Conservation (phyloP, 768 basidiomycete species). For the Chiua virens region DNA sequence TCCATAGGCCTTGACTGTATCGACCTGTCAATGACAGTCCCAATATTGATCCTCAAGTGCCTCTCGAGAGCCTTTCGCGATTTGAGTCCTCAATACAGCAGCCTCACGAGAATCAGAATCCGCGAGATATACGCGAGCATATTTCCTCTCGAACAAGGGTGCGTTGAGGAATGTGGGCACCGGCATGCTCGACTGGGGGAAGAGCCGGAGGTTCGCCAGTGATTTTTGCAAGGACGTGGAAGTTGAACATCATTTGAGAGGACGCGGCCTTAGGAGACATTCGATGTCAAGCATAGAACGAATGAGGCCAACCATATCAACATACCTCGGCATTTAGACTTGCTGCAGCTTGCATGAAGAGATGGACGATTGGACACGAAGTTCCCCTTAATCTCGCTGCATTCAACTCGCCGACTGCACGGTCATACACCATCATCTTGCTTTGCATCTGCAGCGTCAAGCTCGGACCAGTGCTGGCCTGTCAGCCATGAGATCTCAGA, state of each 20-base stretch:
- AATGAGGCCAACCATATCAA: not conserved
- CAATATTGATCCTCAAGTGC: conserved; percentile 90
- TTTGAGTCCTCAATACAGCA: conserved; percentile 61
- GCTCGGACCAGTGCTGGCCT: conserved; percentile 52
- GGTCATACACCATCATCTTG: conserved; percentile 96
- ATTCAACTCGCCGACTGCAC: conserved; percentile 77
- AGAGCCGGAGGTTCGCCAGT: conserved; percentile 73
- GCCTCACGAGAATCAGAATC: conserved; percentile 68
- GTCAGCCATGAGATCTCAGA: conserved; percentile 8
- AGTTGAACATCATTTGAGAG: conserved; percentile 65
- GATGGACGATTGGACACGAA: conserved; percentile 75
- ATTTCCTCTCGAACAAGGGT: conserved; percentile 78
- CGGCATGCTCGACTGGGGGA: conserved; percentile 74
- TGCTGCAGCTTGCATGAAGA: conserved; percentile 65
- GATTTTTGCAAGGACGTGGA: conserved; percentile 74
- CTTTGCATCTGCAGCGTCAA: conserved; percentile 79
- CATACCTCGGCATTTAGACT: conserved; percentile 57
- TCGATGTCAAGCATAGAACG: not conserved
- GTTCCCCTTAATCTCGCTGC: conserved; percentile 65
- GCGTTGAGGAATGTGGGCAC: conserved; percentile 82
- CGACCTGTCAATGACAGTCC: conserved; percentile 77
- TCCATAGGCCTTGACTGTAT: conserved; percentile 81
- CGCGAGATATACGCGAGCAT: conserved; percentile 71
- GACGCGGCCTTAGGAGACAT: conserved; percentile 42
- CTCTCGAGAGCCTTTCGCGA: conserved; percentile 73